Conservation (phyloP, 768 basidiomycete genomes). For the Suillus discolor region DNA sequence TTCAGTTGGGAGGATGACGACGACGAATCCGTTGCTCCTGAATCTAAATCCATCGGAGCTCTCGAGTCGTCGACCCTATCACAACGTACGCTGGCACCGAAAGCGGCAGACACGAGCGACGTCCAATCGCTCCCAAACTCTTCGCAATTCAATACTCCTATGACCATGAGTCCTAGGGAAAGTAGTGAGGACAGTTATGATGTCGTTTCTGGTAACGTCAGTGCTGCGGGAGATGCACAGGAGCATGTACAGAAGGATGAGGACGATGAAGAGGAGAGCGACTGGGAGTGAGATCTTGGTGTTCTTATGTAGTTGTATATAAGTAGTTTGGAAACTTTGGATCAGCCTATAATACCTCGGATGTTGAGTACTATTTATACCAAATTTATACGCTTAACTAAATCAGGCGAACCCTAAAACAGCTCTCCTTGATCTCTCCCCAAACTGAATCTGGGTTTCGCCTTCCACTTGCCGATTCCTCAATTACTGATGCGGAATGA, state of each 20-base stretch:
- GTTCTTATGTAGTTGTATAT: slow-evolving; percentile 20
- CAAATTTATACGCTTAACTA: slow-evolving; percentile 2
- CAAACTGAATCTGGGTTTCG: not conserved
- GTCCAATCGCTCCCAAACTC: slow-evolving; percentile 28
- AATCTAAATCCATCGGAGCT: slow-evolving; percentile 12
- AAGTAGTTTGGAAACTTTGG: slow-evolving; percentile 13
- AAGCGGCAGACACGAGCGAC: slow-evolving; percentile 19
- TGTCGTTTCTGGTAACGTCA: slow-evolving; percentile 57
- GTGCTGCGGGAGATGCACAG: slow-evolving; percentile 38
- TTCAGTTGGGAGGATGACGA: slow-evolving; percentile 94
- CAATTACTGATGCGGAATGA: slow-evolving; percentile 28
- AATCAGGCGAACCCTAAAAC: slow-evolving; percentile 7
- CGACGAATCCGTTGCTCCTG: slow-evolving; percentile 52
- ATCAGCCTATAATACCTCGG: not conserved
- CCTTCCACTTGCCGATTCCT: slow-evolving; percentile 4
- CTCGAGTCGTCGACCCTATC: slow-evolving; percentile 22
- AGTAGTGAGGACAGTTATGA: slow-evolving; percentile 73
- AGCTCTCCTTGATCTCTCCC: not conserved
- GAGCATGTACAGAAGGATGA: slow-evolving; percentile 35
- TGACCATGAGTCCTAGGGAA: slow-evolving; percentile 48
- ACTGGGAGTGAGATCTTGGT: slow-evolving; percentile 57
- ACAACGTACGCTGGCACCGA: slow-evolving; percentile 28
- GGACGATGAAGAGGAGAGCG: slow-evolving; percentile 44
- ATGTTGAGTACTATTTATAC: slow-evolving; percentile 7
- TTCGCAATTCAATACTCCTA: slow-evolving; percentile 38